These are phyloP conservation scores for Solanum rostratum DNA, from an alignment of 257 asterid species.

Conservation along the genomic window DNA sequence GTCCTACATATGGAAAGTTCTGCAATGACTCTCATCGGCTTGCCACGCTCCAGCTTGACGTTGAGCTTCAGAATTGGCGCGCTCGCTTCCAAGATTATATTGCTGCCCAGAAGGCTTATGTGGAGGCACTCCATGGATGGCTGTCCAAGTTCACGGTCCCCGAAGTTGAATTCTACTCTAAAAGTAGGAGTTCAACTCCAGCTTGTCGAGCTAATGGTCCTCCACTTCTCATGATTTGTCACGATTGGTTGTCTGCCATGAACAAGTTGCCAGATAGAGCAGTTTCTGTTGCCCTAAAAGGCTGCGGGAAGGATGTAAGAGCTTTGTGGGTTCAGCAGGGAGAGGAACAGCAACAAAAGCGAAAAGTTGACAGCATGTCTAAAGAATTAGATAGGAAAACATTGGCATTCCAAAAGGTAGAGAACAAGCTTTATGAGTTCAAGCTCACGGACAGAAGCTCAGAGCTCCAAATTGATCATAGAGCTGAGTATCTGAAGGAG, in stretches of 20 bases:
- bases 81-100: constrained; percentile 52
- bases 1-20: constrained; percentile 73
- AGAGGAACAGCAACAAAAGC: constrained; percentile 68
- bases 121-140: constrained; percentile 68
- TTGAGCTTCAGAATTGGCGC: constrained; percentile 81
- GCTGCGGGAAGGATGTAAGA: constrained; percentile 68
- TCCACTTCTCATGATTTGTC: constrained; percentile 55
- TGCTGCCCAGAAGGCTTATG: constrained; percentile 50
- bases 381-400: constrained; percentile 60
- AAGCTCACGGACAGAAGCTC: constrained; percentile 29
- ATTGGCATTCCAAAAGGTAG: constrained; percentile 47
- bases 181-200: constrained; percentile 16
- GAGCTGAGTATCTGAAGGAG: constrained; percentile 31
- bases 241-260: constrained; percentile 50
- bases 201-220: constrained; percentile 29
- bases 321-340: constrained; percentile 86
- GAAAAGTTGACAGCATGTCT: constrained; percentile 64
- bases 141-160: constrained; percentile 51
- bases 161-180: constrained; percentile 39
- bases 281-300: constrained; percentile 46
- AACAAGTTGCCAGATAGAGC: constrained; percentile 55
- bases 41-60: constrained; percentile 75
- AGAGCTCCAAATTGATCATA: constrained; percentile 29
- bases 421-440: constrained; percentile 36
- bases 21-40: constrained; percentile 77